These are phyloP conservation scores for Hanseniaspora thailandica DNA, from an alignment of 805 yeast species.

Conservation along the genomic window DNA sequence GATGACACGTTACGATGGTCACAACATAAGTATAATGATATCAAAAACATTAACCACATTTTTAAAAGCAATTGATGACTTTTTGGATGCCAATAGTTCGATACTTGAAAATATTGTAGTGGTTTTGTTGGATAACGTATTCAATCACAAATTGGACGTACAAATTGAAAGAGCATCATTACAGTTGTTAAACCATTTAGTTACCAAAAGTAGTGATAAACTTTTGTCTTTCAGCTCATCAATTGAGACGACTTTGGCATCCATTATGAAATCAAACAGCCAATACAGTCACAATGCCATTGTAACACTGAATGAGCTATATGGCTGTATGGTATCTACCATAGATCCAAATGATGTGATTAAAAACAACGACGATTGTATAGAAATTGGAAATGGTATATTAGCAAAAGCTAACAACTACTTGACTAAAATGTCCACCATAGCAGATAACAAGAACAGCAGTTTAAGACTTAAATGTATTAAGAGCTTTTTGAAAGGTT, in stretches of 20 bases:
- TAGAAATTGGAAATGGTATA: background rate
- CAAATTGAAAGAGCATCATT: conserved; percentile 22
- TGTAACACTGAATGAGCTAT: background rate
- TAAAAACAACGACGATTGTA: background rate
- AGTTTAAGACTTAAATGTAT: background rate
- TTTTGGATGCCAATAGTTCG: conserved; percentile 20
- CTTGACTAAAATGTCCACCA: background rate
- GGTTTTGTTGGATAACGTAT: conserved; percentile 24
- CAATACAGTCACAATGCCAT: background rate
- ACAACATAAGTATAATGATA: conserved; percentile 18
- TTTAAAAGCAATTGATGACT: conserved; percentile 25
- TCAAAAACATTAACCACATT: conserved; percentile 23
- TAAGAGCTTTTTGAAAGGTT: background rate
- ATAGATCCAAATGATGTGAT: no score
- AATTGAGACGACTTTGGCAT: background rate
- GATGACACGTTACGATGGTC: conserved; percentile 5
- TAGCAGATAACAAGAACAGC: background rate
- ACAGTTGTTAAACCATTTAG: background rate
- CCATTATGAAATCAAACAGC: background rate
- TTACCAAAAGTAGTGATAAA: background rate
- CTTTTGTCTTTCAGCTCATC: background rate
- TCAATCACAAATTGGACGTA: conserved; percentile 17
- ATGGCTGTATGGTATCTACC: background rate
- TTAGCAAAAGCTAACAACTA: background rate
- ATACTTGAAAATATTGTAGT: conserved; percentile 23